Evolutionary conservation across 2,329 filamentous ascomycete genomes (phyloP), one percentile per base, ranked within the genome.

Genomic region (Trichoderma sp.): DNA sequence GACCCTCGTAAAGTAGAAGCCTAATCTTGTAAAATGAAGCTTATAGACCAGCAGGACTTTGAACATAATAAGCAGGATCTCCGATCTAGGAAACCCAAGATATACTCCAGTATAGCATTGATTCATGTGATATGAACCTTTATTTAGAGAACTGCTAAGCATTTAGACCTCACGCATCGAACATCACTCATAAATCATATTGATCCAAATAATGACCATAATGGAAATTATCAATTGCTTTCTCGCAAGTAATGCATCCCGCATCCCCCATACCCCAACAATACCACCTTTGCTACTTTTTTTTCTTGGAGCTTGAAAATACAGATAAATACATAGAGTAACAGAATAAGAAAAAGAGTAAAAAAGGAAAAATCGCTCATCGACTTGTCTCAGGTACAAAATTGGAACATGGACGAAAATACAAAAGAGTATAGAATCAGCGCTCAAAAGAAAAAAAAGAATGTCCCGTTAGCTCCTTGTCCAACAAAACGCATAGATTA

Each of bases 141-240:
- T 26, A 26, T 26, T 26, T 26, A 26, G 2, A 26, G 26, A 2
- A 26, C 26, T 26, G 26, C 26, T 26, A 26, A 26, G 26, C 26
- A 2, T 26, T 26, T 26, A 26, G 26, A 26, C 26, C 26, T 26
- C 26, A 26, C 26, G 26, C 26, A 26, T 26, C 26, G 26, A 26
- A 26, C 26, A 26, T 2, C 26, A 26, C 26, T 26, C 26, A 26
- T 26, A 26, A 26, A 26, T 26, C 26, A 26, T 26, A 4, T 26
- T 4, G 2, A 26, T 26, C 2, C 26, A 4, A 26, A 26, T 6
- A 1, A 34, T n/a, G 37, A 32, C 51, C 49, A 43, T 55, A 39
- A 56, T 32, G 61, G 46, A 56, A 65, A 63, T 49, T 49, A 46
- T 65, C 26, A 28, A 66, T 66, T 66, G 64, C 64, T 66, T 43